Percentiles rank a stretch among this genome's conserved stretches.
phyloP scores from a whole-genome alignment of 768 basidiomycete species.

The Tricholoma sp. region DNA sequence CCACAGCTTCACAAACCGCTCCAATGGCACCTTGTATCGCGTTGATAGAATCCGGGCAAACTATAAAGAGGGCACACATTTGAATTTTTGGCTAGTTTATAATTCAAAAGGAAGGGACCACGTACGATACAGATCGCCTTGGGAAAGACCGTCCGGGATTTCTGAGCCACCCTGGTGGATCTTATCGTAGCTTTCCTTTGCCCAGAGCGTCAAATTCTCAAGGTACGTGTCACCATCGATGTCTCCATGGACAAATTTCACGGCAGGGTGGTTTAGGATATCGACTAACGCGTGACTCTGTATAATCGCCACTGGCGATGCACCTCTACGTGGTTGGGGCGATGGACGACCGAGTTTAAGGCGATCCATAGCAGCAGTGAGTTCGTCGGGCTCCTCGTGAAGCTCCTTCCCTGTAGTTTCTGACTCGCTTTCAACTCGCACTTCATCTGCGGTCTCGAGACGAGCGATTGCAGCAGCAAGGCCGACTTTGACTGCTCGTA shows the following conservation, averaged over 20 bases:
- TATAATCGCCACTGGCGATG: conserved; percentile 37
- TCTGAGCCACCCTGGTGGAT: conserved; percentile 63
- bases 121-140: conserved; percentile 79
- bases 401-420: background rate
- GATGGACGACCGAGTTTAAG: conserved; percentile 30
- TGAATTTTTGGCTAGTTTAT: background rate
- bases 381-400: conserved; percentile 29
- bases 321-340: background rate
- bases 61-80: conserved; percentile 27
- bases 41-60: conserved; percentile 70
- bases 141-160: conserved; percentile 66
- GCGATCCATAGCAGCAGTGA: conserved; percentile 41
- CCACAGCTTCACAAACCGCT: conserved; percentile 86
- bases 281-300: conserved; percentile 51
- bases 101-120: conserved; percentile 1
- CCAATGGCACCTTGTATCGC: conserved; percentile 82
- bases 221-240: conserved; percentile 64
- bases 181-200: conserved; percentile 53
- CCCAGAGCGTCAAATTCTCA: conserved; percentile 57
- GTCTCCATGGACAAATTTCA: conserved; percentile 72
- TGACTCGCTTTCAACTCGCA: background rate
- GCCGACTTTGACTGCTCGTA: conserved; percentile 80
- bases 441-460: conserved; percentile 41
- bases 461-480: conserved; percentile 76
- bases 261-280: conserved; percentile 54